Base-by-base conservation (phyloP, 1,284 basidiomycete species). In the Cystobasidiaceae sp. region DNA sequence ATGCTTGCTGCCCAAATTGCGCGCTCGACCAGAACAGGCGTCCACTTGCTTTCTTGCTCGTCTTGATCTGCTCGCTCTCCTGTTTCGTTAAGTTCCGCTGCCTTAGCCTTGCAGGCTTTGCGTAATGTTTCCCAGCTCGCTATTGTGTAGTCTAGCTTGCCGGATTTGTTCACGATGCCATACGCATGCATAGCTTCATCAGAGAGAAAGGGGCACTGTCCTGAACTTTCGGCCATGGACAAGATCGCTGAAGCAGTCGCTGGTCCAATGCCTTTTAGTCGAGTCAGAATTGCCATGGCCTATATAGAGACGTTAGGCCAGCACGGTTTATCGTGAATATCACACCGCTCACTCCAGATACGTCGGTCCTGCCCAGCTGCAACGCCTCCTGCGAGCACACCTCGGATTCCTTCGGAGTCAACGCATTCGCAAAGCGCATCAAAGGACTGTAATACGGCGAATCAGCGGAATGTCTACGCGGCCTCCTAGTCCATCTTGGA, bases 171-270 rank as follows among this genome's bases (percentile, higher is more conserved):
- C 49, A 55, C 52, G 51, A 64, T 11, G 21, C 34, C 51, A 30
- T 54, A 67, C 13, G 41, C 58, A 15, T 59, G 63, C 30, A 67
- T 34, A 19, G 64, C 69, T 58, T 68, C 69, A 59, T 73, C 72
- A 23, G 46, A 56, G 51, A 71, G 55, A 66, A 72, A 72, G 1
- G 70, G 69, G 27, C 67, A 62, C 8, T 19, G 13, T 15, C 61
- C 52, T 17, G 28, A 17, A 8, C 32, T 6, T 0, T 30, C 44
- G 0, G 67, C 66, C 4, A 60, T 19, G 1, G 68, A 57, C 0
- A 71, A 63, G n/a, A 72, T 44, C 1, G 70, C 71, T 0, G 68
- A 68, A 4, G 71, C 70, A 1, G 71, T 72, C 0, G 71, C 71
- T 0, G 71, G 69, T 0, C 71, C 71, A 21, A 72, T 59, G 9